Base-by-base conservation (phyloP, 1,284 basidiomycete genomes). In the Vanrija pseudolonga region DNA sequence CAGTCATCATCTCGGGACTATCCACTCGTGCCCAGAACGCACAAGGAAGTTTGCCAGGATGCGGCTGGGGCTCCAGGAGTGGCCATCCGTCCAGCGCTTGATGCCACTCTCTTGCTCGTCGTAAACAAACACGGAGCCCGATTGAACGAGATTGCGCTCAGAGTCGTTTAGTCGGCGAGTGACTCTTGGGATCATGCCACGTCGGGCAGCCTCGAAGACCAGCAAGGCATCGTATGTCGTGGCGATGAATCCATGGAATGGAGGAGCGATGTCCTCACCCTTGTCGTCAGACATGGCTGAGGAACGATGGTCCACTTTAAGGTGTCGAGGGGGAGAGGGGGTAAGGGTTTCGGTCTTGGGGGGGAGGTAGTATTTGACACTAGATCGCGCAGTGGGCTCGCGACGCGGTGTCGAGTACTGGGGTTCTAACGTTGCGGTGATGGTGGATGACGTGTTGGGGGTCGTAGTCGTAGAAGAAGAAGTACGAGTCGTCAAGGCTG, bases 51-150 rank as follows among this genome's bases (percentile, higher is more conserved):
- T 98, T 68, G 90, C 90, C 45, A 97, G 80, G 42, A 97, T 77
- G 43, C 73, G 64, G 57, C 69, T 73, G 2, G 81, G 81, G 63
- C 78, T 80, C 95, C 94, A 98, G 67, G 90, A 88, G 72, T 91
- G 87, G 6, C 94, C 94, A 76, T 98, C 94, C 0, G 95, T 98
- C 94, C 95, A 98, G 47, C 95, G 83, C 79, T 96, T 97, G 80
- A 98, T 98, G 37, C 93, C 93, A 66, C 90, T 92, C 76, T 97
- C 92, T 65, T 90, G 87, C 79, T 97, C 94, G 75, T 98, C 92
- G 72, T 98, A 98, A 56, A 98, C 94, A 69, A 97, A 98, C 28
- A 98, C 90, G 4, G 89, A 89, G 54, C 95, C 95, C 8, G 89
- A 92, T 26, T 86, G 85, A 69, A 98, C 95, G 84, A 95, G 89